phyloP scores from a whole-genome alignment of 2,329 filamentous ascomycete genomes.

The Botrytis tulipae region DNA sequence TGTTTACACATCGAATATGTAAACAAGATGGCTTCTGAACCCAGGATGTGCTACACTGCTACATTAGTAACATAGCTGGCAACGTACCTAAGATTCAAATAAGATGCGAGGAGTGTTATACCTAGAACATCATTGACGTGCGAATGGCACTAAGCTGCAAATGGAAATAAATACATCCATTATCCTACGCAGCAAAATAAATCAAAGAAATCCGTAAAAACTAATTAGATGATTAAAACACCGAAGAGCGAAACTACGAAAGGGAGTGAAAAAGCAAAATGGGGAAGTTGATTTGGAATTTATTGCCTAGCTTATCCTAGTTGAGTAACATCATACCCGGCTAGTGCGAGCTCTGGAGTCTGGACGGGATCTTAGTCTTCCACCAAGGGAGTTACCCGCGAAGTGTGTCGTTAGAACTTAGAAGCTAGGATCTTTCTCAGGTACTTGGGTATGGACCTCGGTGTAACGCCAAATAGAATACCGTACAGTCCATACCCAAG shows the following conservation, averaged over 20 bases:
- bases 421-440: conserved; percentile 6
- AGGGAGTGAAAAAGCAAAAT: conserved; percentile 11
- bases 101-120: conserved; percentile 5
- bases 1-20: background rate
- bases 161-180: background rate
- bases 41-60: background rate
- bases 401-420: background rate
- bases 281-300: background rate
- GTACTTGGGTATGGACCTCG: background rate
- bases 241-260: background rate
- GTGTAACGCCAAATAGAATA: background rate
- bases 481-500: background rate
- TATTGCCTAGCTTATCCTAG: background rate
- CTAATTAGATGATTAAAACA: background rate
- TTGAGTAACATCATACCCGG: background rate
- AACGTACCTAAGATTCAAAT: background rate
- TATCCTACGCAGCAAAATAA: background rate
- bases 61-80: background rate
- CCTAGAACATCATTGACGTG: background rate
- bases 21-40: background rate
- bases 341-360: background rate
- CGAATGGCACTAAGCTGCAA: background rate
- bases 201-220: background rate
- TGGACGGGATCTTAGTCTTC: background rate
- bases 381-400: conserved; percentile 3